These are phyloP conservation scores for Wickerhamiella musiphila DNA, from an alignment of 805 yeast genomes.

Conservation along the genomic window DNA sequence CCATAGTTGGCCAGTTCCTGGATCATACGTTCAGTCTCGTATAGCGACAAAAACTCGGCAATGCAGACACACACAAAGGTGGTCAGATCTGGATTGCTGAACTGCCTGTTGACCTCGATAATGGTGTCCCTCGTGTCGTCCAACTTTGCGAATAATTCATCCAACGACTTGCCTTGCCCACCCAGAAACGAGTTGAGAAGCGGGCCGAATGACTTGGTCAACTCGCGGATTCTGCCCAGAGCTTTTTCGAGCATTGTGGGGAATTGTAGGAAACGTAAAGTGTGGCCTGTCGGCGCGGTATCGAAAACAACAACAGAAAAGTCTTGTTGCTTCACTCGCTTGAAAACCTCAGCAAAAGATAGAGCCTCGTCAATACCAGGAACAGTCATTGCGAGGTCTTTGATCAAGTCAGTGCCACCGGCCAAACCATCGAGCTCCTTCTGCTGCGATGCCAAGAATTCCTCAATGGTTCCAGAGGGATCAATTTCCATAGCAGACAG, in stretches of 20 bases:
- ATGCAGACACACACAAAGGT: conserved; percentile 91
- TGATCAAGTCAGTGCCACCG: conserved; percentile 55
- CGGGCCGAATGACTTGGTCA: conserved; percentile 79
- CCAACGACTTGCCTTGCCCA: conserved; percentile 25
- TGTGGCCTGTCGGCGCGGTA: conserved; percentile 99
- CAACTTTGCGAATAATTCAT: conserved; percentile 62
- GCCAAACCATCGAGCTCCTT: conserved; percentile 26
- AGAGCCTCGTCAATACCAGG: conserved; percentile 98
- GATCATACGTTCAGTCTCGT: conserved; percentile 94
- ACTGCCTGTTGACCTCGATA: conserved; percentile 79
- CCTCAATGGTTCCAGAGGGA: conserved; percentile 85
- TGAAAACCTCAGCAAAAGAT: conserved; percentile 94
- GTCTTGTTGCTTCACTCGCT: conserved; percentile 66
- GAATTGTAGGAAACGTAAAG: conserved; percentile 81
- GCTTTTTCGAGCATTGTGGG: conserved; percentile 85
- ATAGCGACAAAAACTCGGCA: conserved; percentile 85
- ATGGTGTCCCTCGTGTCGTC: conserved; percentile 68
- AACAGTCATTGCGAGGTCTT: conserved; percentile 81
- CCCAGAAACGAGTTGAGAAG: conserved; percentile 66
- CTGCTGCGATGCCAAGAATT: conserved; percentile 34
- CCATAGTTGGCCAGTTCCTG: conserved; percentile 89
- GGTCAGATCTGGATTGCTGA: conserved; percentile 89
- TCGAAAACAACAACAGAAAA: conserved; percentile 90
- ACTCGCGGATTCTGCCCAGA: conserved; percentile 69
- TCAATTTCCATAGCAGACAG: conserved; percentile 97